phyloP scores from a whole-genome alignment of 129 eudicot species.

The Tagetes erecta region DNA sequence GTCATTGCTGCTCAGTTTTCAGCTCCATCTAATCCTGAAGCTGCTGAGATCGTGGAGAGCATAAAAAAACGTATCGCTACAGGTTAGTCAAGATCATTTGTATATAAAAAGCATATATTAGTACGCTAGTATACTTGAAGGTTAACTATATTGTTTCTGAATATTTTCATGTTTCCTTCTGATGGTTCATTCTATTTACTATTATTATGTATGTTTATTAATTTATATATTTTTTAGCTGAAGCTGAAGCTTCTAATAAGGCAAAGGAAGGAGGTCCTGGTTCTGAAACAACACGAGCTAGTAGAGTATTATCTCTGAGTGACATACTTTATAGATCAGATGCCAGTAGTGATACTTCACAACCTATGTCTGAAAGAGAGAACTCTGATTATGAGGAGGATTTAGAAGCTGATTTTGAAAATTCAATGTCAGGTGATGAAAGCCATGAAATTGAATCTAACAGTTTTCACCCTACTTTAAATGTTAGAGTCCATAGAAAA shows the following conservation, averaged over 20 bases:
- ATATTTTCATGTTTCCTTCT: background rate
- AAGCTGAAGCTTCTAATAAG: conserved; percentile 49
- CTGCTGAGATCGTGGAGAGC: conserved; percentile 59
- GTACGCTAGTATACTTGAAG: background rate
- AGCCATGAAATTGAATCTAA: conserved; percentile 59
- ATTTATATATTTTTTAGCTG: conserved; percentile 42
- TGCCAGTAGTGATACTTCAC: conserved; percentile 67
- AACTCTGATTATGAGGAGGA: conserved; percentile 90
- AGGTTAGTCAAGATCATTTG: conserved; percentile 49
- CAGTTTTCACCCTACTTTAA: conserved; percentile 54
- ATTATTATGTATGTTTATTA: conserved; percentile 11
- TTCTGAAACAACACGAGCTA: conserved; percentile 42
- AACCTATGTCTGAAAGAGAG: conserved; percentile 72
- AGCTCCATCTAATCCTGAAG: conserved; percentile 72
- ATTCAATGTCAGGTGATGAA: conserved; percentile 74
- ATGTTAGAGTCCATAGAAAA: conserved; percentile 64
- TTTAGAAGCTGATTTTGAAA: conserved; percentile 78
- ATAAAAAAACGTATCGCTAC: conserved; percentile 58
- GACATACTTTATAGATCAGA: conserved; percentile 77
- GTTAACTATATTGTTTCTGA: background rate
- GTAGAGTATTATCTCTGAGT: conserved; percentile 63
- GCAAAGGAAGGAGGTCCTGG: conserved; percentile 48
- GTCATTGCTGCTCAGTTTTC: conserved; percentile 71
- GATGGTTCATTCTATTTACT: background rate
- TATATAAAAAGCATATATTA: background rate